phyloP scores from a whole-genome alignment of 331 rosid genomes.

The Rosa hybrid region DNA sequence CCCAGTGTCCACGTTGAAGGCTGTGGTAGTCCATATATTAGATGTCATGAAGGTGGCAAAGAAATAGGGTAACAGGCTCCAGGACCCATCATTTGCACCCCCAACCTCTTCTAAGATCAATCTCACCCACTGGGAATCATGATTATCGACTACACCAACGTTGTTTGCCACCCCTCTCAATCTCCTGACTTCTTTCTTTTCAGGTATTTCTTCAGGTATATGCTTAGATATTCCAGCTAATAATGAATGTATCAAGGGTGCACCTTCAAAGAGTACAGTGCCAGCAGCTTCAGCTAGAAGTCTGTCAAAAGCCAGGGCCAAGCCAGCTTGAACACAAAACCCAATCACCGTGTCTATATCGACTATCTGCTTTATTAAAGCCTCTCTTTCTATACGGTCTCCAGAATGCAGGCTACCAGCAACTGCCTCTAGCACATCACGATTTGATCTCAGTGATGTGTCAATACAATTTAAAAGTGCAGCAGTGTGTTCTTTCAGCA shows the following conservation, averaged over 20 bases:
- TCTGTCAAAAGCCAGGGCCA: constrained; percentile 82
- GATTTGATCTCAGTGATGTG: constrained; percentile 85
- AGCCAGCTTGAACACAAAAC: constrained; percentile 92
- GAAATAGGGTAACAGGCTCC: constrained; percentile 92
- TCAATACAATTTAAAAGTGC: constrained; percentile 96
- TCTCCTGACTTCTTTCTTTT: constrained; percentile 74
- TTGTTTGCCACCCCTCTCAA: constrained; percentile 84
- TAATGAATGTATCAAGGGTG: constrained; percentile 80
- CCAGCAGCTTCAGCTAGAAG: constrained; percentile 90
- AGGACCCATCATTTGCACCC: constrained; percentile 94
- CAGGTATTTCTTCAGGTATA: constrained; percentile 83
- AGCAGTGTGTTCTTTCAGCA: constrained; percentile 97
- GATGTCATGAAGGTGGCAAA: constrained; percentile 96
- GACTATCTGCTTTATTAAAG: constrained; percentile 79
- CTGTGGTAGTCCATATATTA: constrained; percentile 83
- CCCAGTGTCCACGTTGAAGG: constrained; percentile 91
- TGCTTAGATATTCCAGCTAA: constrained; percentile 74
- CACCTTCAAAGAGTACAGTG: constrained; percentile 81
- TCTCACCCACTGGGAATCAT: constrained; percentile 91
- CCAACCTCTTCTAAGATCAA: constrained; percentile 90
- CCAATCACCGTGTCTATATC: constrained; percentile 85
- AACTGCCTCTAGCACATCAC: constrained; percentile 80
- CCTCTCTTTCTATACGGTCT: constrained; percentile 84
- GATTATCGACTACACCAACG: constrained; percentile 65
- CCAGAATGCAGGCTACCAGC: constrained; percentile 88